Evolutionary conservation across 2,329 filamentous ascomycete genomes (phyloP), one percentile per base, ranked within the genome.

Genomic region (Lecanicillium sp.): DNA sequence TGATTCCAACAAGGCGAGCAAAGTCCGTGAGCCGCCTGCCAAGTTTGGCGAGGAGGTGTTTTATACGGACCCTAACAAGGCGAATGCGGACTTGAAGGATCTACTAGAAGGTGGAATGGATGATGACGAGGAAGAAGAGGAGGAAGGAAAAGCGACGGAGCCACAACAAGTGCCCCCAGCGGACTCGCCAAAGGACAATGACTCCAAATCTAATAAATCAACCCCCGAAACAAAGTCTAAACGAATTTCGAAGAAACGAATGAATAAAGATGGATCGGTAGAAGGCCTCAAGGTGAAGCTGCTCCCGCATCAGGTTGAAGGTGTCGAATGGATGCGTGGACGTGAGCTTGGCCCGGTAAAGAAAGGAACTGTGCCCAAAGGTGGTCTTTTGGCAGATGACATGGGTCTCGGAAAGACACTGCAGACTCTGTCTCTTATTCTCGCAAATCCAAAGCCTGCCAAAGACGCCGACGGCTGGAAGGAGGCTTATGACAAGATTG

Each of bases 361-460:
- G 64, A 83, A 82, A 50, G 85, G 85, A 43, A 76, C 67, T 45
- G 74, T 94, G 9, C 88, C 90, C 20, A 92, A 94, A 51, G 92
- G 92, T 27, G 92, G 92, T 14, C 94, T 98, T 46, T 73, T 98
- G 27, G 92, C 92, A 14, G 92, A 98, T 53, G 92, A 98, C 56
- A 94, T 96, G 90, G 90, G 90, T 48, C 68, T 96, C 12, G 92
- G 92, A 42, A 98, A 98, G 69, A 98, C 92, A 1, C 75, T 98
- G 12, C 92, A 98, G 62, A 87, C 89, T 1, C 85, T 98, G 41
- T 81, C 90, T 2, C 71, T 96, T 22, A 83, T 98, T 30, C 70
- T 98, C 28, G 83, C 74, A 40, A 95, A 96, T 52, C 75, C 78
- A 14, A 86, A 83, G 51, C 80, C 84, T 3, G 42, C 48, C 4